phyloP scores from a whole-genome alignment of 2,329 filamentous ascomycete genomes.

The Botrytis hyacinthi region DNA sequence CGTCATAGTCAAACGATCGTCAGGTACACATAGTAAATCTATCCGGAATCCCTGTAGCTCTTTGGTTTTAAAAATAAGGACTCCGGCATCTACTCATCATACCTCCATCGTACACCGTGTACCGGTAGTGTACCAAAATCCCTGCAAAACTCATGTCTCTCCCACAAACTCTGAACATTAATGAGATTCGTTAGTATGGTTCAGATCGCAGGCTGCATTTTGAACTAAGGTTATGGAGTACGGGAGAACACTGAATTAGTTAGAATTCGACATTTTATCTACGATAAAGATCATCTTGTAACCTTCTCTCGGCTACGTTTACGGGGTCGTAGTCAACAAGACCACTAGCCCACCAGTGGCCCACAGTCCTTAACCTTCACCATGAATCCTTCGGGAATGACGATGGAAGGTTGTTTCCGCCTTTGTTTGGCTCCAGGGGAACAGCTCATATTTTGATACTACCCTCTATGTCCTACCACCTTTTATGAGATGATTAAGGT shows the following conservation, averaged over 20 bases:
- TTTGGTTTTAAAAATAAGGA: neutral
- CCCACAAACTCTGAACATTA: neutral
- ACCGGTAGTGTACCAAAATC: neutral
- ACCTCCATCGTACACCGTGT: neutral
- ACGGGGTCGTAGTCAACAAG: neutral
- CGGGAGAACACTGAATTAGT: neutral
- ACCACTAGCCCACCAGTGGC: no score
- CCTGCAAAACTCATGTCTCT: neutral
- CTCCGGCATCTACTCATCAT: neutral
- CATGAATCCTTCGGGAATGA: slow-evolving; percentile 4
- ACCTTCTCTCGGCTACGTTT: neutral
- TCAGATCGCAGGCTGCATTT: no score
- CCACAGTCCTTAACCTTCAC: neutral
- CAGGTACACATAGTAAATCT: neutral
- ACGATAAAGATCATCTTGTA: no score
- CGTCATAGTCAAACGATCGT: neutral
- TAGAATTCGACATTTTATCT: neutral
- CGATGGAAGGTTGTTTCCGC: neutral
- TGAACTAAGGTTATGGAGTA: neutral
- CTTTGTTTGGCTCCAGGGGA: neutral
- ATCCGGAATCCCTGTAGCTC: neutral
- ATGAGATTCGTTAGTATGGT: neutral
- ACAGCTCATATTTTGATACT: neutral
- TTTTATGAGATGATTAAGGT: neutral
- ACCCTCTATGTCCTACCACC: neutral